Percentiles rank a stretch among this genome's conserved stretches.
Evolutionary conservation across 2,329 filamentous ascomycete species (phyloP).

Genomic region (Aspergillus floridensis): DNA sequence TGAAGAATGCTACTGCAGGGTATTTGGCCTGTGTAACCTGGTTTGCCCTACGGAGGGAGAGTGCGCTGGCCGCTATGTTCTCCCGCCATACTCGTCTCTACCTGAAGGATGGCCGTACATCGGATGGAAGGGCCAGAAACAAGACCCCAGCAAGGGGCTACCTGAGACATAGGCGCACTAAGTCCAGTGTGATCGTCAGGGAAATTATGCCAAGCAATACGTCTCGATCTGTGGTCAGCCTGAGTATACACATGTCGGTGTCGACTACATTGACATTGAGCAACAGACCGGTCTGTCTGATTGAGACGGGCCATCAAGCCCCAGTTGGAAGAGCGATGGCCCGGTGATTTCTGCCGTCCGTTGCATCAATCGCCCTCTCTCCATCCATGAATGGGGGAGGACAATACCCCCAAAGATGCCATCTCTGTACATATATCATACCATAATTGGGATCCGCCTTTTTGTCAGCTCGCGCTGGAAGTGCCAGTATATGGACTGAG

Average conservation of each 20-base stretch:
- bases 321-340: background rate
- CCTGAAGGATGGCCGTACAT: constrained; percentile 61
- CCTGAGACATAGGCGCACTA: constrained; percentile 27
- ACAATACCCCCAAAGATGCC: background rate
- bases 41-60: constrained; percentile 38
- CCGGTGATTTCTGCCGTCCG: background rate
- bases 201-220: background rate
- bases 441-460: background rate
- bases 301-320: no score
- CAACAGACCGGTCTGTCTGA: no score
- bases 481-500: background rate
- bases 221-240: background rate
- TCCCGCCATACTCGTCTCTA: constrained; percentile 58
- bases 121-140: constrained; percentile 50
- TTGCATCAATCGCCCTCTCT: background rate
- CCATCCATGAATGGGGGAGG: background rate
- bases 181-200: background rate
- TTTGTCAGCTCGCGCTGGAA: background rate
- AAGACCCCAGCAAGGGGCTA: constrained; percentile 33
- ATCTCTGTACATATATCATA: background rate
- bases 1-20: constrained; percentile 63
- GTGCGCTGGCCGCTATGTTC: constrained; percentile 58
- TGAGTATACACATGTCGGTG: background rate
- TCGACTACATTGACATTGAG: background rate
- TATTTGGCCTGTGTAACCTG: constrained; percentile 61